A percentile compares a stretch with the other conserved stretches of the same genome.
These are phyloP conservation scores for Emydomyces testavorans DNA, from an alignment of 2,329 filamentous ascomycete species.

Conservation along the genomic window DNA sequence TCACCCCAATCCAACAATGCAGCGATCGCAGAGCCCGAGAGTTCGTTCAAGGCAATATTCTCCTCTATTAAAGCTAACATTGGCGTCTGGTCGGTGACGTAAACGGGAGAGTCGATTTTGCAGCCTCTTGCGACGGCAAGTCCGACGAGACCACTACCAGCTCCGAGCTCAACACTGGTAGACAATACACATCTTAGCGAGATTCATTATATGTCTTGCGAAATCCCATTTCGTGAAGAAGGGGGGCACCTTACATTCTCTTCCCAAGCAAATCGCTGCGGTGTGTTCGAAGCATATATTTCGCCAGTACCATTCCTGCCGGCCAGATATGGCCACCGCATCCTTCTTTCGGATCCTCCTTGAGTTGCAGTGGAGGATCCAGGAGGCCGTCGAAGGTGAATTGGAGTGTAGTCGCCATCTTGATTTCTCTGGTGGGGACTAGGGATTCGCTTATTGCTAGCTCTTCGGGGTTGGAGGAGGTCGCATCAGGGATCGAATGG, in stretches of 20 bases:
- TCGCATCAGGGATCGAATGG: background rate
- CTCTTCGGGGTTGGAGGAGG: background rate
- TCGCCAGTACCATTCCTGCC: constrained; percentile 75
- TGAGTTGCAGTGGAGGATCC: constrained; percentile 56
- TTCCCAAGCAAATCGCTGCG: constrained; percentile 50
- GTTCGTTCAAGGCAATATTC: constrained; percentile 72
- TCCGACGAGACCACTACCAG: constrained; percentile 77
- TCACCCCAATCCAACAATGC: constrained; percentile 67
- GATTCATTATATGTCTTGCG: too few species aligned
- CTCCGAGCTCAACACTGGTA: constrained; percentile 76
- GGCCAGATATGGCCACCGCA: constrained; percentile 94
- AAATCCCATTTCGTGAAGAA: too few species aligned
- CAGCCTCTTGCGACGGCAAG: constrained; percentile 49
- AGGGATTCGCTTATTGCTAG: constrained; percentile 42
- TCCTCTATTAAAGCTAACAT: constrained; percentile 78
- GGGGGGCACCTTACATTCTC: constrained; percentile 50
- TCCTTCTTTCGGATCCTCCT: constrained; percentile 74
- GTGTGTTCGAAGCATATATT: constrained; percentile 71
- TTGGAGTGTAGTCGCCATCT: constrained; percentile 41
- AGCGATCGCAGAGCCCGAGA: constrained; percentile 53
- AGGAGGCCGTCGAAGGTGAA: constrained; percentile 65
- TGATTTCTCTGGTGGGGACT: constrained; percentile 43
- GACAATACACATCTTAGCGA: background rate
- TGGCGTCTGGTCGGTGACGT: constrained; percentile 74
- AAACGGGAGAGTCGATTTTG: constrained; percentile 46